These are phyloP conservation scores for Ambrosiella xylebori DNA, from an alignment of 2,329 filamentous ascomycete genomes.

Conservation along the genomic window DNA sequence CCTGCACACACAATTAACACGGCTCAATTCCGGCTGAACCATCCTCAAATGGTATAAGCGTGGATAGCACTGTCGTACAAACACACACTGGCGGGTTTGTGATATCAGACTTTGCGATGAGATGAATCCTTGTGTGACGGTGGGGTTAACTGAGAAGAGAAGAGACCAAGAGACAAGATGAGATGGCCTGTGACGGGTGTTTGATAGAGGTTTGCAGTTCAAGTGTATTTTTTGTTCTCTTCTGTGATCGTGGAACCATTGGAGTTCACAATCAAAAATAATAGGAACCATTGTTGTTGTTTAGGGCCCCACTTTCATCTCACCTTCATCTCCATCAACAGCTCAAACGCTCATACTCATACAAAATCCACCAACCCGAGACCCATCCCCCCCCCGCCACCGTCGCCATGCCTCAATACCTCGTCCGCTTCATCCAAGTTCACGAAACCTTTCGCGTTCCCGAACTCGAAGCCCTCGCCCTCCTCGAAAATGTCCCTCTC, in stretches of 20 bases:
- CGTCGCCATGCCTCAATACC: slow-evolving; percentile 44
- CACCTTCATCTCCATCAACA: background rate
- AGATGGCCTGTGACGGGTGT: too few relatives aligned
- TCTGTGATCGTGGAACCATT: too few relatives aligned
- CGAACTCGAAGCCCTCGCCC: slow-evolving; percentile 67
- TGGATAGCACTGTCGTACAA: background rate
- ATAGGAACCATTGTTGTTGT: too few relatives aligned
- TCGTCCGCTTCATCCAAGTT: slow-evolving; percentile 75
- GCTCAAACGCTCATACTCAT: background rate
- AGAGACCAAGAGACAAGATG: too few relatives aligned
- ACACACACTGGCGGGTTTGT: background rate
- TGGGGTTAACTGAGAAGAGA: background rate
- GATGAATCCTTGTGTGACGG: background rate
- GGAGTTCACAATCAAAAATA: too few relatives aligned
- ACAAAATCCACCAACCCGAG: background rate
- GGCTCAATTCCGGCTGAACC: background rate
- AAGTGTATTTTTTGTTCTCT: too few relatives aligned
- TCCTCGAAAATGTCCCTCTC: slow-evolving; percentile 47
- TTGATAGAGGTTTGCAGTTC: too few relatives aligned
- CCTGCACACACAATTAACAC: background rate
- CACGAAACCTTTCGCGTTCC: slow-evolving; percentile 83
- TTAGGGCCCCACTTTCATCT: too few relatives aligned
- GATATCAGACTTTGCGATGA: background rate
- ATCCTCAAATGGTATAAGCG: background rate
- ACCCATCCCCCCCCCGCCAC: background rate